phyloP scores from a whole-genome alignment of 169 alveolate species.

The Cryptosporidium parvum region DNA sequence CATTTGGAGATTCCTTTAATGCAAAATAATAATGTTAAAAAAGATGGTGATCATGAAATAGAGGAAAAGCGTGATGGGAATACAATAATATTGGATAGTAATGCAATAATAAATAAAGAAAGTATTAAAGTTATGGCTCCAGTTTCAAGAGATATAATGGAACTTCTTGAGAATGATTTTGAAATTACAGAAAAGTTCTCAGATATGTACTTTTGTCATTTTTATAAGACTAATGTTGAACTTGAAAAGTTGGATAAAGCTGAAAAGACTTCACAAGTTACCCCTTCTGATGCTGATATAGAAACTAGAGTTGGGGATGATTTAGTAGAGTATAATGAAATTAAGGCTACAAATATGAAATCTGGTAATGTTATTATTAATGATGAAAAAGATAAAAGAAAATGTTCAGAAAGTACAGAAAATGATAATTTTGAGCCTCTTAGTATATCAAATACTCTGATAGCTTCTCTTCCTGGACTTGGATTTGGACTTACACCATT shows the following conservation, averaged over 20 bases:
- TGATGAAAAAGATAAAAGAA: too few relatives aligned
- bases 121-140: constrained; percentile 9
- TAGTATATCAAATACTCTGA: constrained; percentile 14
- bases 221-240: not conserved
- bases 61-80: not conserved
- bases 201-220: constrained; percentile 18
- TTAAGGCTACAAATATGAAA: not conserved
- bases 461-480: constrained; percentile 67
- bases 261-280: not conserved
- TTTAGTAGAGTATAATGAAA: not conserved
- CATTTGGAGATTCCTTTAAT: constrained; percentile 27
- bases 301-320: constrained; percentile 10
- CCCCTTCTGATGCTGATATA: not conserved
- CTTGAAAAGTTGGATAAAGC: not conserved
- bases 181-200: constrained; percentile 30
- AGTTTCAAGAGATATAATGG: constrained; percentile 21
- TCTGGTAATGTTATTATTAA: not conserved
- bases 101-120: not conserved
- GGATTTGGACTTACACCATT: constrained; percentile 72
- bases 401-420: not conserved
- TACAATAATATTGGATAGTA: not conserved
- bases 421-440: not conserved
- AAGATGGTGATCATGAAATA: not conserved
- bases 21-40: not conserved
- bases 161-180: constrained; percentile 25